Base-by-base conservation (phyloP, 208 protist genomes). In the Leishmania gerbilli region DNA sequence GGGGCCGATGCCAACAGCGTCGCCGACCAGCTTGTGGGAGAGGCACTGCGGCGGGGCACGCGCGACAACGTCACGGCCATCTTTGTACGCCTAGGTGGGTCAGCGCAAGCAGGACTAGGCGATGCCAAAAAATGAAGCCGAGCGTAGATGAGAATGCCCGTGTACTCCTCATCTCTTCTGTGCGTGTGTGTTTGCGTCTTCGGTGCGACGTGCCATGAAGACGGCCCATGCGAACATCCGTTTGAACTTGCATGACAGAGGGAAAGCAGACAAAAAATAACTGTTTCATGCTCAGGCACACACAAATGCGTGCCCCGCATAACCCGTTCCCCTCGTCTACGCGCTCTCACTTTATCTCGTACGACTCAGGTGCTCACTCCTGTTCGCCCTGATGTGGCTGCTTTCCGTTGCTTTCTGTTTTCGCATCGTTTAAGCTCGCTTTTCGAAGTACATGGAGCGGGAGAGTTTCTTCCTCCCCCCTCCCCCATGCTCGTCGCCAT, bases 1-100 rank as follows among this genome's bases (percentile, higher is more conserved):
- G 89, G 88, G 19, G 78, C 78, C 6, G 53, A 81, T 5, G 84
- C 91, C 47, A 79, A 93, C 47, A 77, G 56, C 21, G 87, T 96
- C 55, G 89, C 91, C 0, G 90, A 96, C 83, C 87, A 87, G 62
- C 85, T 97, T 27, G 88, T 94, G 17, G 65, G 91, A 40, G 90
- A 91, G 74, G 93, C 93, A 7, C 85, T 98, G 42, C 62, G 76
- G 49, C 88, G 88, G 21, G 95, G 95, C 40, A 91, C 87, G 53
- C 93, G 88, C 1, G 93, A 98, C 76, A 98, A 98, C 81, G 86
- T 98, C 45, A 97, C 93, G 4, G 93, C 92, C n/a, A 67, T 94
- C 19, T 88, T 96, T 74, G 92, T 95, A 17, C 34, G 69, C 3
- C 60, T 89, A 7, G 86, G 79, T 31, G 62, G 11, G 62, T 24